These are phyloP conservation scores for Leonotis leonurus DNA, from an alignment of 257 asterid species.

Conservation along the genomic window DNA sequence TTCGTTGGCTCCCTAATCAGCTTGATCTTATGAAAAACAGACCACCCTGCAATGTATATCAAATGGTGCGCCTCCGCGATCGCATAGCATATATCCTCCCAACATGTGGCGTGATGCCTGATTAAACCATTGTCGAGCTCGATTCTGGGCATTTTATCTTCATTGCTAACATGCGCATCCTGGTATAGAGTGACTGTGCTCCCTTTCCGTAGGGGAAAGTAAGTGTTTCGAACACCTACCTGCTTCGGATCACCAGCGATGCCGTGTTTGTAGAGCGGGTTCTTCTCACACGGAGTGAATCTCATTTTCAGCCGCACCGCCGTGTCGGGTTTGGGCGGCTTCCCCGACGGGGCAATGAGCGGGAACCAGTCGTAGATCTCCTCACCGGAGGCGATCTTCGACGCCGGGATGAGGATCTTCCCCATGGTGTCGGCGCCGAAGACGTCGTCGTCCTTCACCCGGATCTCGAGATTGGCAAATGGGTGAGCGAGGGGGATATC, in stretches of 20 bases:
- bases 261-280: slow-evolving; percentile 52
- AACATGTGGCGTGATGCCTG: slow-evolving; percentile 46
- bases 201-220: slow-evolving; percentile 78
- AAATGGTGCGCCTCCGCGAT: slow-evolving; percentile 84
- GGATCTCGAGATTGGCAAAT: slow-evolving; percentile 40
- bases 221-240: slow-evolving; percentile 52
- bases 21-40: slow-evolving; percentile 67
- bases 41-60: slow-evolving; percentile 90
- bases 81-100: slow-evolving; percentile 90
- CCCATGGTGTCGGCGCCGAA: slow-evolving; percentile 77
- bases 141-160: slow-evolving; percentile 38
- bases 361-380: slow-evolving; percentile 45
- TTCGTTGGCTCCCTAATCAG: slow-evolving; percentile 67
- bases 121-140: slow-evolving; percentile 46
- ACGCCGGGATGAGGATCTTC: slow-evolving; percentile 44
- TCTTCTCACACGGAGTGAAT: slow-evolving; percentile 46
- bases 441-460: slow-evolving; percentile 66
- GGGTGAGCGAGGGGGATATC: slow-evolving; percentile 64
- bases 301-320: slow-evolving; percentile 47
- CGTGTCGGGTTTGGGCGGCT: slow-evolving; percentile 48
- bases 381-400: slow-evolving; percentile 39
- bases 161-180: slow-evolving; percentile 63
- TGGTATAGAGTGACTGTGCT: slow-evolving; percentile 66
- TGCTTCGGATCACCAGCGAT: slow-evolving; percentile 59
- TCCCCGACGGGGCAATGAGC: slow-evolving; percentile 31